These are phyloP conservation scores for Chaetothyriales sp. DNA, from an alignment of 2,329 filamentous ascomycete genomes.

Conservation along the genomic window DNA sequence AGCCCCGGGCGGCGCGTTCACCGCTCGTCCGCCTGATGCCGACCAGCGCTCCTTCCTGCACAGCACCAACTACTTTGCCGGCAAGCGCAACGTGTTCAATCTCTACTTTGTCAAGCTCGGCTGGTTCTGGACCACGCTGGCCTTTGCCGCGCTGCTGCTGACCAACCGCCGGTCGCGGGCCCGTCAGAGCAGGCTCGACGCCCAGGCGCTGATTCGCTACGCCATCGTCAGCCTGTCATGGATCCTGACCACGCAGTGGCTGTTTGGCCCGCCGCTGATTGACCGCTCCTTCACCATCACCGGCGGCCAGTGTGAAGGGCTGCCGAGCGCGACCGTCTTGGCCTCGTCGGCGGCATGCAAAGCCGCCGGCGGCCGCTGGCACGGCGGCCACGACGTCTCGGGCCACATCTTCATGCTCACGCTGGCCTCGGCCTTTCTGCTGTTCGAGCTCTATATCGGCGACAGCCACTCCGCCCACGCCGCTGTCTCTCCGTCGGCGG, in stretches of 20 bases:
- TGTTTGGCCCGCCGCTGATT: constrained; percentile 78
- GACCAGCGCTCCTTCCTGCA: constrained; percentile 22
- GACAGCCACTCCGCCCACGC: constrained; percentile 34
- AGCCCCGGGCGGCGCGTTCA: constrained; percentile 32
- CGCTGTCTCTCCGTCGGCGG: constrained; percentile 14
- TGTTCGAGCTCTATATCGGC: constrained; percentile 66
- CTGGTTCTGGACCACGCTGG: constrained; percentile 77
- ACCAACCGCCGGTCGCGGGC: constrained; percentile 40
- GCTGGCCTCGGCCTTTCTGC: constrained; percentile 64
- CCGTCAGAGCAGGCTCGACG: constrained; percentile 9
- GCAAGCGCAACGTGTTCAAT: constrained; percentile 88
- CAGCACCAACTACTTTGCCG: constrained; percentile 62
- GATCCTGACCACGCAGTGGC: constrained; percentile 90
- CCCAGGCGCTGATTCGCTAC: constrained; percentile 56
- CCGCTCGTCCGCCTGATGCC: constrained; percentile 15
- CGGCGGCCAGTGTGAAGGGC: constrained; percentile 62
- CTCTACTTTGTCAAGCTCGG: constrained; percentile 85
- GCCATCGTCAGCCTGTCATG: constrained; percentile 60
- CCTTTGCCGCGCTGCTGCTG: constrained; percentile 56
- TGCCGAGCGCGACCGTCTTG: constrained; percentile 43
- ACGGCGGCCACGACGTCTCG: constrained; percentile 89
- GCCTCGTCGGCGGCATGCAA: constrained; percentile 57
- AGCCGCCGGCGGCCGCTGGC: constrained; percentile 68
- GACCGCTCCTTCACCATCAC: constrained; percentile 82
- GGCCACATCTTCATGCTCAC: constrained; percentile 91